Conservation (phyloP, 139 green algal genomes). For the Coelastrella sp. region DNA sequence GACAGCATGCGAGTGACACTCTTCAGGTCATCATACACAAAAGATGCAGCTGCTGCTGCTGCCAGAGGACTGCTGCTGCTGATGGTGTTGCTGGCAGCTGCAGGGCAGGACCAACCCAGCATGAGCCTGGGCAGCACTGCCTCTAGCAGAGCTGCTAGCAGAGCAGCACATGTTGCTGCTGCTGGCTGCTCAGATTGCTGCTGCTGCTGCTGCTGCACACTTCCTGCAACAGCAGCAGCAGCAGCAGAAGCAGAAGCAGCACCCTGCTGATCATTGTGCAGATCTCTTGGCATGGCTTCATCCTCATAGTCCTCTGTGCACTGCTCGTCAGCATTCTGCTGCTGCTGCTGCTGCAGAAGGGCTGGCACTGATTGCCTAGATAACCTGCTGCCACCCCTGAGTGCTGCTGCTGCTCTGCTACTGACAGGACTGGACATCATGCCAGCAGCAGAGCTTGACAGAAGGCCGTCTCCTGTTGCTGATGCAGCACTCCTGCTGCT, state of each 20-base stretch:
- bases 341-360: background rate
- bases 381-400: constrained; percentile 13
- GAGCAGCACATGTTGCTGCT: background rate
- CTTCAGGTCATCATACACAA: constrained; percentile 7
- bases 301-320: background rate
- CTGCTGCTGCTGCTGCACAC: constrained; percentile 29
- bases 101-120: constrained; percentile 25
- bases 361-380: constrained; percentile 10
- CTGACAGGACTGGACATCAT: background rate
- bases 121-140: constrained; percentile 39
- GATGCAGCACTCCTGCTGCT: constrained; percentile 4
- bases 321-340: background rate
- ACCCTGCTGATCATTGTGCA: background rate
- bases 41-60: background rate
- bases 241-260: constrained; percentile 1
- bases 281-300: too few relatives aligned
- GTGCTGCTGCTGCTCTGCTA: background rate
- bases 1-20: background rate
- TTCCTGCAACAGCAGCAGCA: constrained; percentile 4
- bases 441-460: background rate
- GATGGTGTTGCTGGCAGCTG: background rate
- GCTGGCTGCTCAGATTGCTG: background rate
- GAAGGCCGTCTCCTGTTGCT: background rate
- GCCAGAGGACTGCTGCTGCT: constrained; percentile 22
- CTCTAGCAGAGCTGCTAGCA: constrained; percentile 15